Evolutionary conservation across 108 stramenopile genomes (phyloP).

Genomic region (Nannochloropsis salina): DNA sequence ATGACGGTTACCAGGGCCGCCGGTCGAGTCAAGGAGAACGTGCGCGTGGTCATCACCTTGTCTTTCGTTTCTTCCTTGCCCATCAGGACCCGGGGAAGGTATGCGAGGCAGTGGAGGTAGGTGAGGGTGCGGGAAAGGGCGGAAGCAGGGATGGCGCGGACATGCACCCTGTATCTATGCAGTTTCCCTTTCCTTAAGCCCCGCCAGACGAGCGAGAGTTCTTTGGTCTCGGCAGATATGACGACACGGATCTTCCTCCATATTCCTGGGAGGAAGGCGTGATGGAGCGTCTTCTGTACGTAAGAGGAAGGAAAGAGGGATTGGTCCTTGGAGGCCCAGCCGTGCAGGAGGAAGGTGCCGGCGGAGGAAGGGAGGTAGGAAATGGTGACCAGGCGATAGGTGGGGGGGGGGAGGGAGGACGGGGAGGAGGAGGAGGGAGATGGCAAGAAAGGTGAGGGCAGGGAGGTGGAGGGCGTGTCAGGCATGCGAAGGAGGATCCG

Average conservation of each 20-base stretch:
- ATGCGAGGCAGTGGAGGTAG: background rate
- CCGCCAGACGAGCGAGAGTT: background rate
- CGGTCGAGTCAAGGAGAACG: background rate
- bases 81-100: background rate
- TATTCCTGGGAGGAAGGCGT: background rate
- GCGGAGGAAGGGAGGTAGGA: slow-evolving; percentile 11
- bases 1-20: background rate
- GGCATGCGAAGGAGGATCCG: background rate
- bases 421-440: background rate
- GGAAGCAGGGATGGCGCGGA: background rate
- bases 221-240: background rate
- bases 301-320: background rate
- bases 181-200: slow-evolving; percentile 15
- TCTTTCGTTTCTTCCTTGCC: background rate
- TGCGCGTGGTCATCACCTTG: background rate
- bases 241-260: background rate
- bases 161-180: background rate
- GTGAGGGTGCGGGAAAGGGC: background rate
- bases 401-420: background rate
- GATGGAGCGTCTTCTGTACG: background rate
- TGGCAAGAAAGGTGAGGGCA: background rate
- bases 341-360: background rate
- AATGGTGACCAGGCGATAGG: background rate
- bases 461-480: background rate
- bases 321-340: background rate